phyloP scores from a whole-genome alignment of 768 basidiomycete species.

The Trametes gibbosa region DNA sequence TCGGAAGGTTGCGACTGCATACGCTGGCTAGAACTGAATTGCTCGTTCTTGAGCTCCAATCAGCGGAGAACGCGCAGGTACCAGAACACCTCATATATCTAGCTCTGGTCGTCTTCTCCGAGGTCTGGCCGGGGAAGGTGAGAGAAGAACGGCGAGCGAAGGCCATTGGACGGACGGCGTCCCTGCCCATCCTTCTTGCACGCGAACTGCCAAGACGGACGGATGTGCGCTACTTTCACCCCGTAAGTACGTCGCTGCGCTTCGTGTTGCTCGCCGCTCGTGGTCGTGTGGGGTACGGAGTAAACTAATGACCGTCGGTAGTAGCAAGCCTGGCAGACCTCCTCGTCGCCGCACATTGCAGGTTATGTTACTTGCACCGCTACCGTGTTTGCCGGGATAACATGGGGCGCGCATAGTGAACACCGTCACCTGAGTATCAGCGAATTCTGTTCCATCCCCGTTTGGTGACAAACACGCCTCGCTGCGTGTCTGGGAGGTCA shows the following conservation, averaged over 20 bases:
- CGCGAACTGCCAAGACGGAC: not conserved
- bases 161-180: not conserved
- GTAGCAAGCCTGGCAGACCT: not conserved
- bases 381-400: not conserved
- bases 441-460: not conserved
- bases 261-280: not conserved
- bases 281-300: no score
- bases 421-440: not conserved
- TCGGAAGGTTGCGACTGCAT: no score
- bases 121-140: not conserved
- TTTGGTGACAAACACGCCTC: not conserved
- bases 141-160: not conserved
- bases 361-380: not conserved
- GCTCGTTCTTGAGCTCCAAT: not conserved
- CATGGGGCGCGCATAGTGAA: not conserved
- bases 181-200: slow-evolving; percentile 2
- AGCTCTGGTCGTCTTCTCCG: not conserved
- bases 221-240: not conserved
- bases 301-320: not conserved
- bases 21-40: no score
- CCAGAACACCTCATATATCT: not conserved
- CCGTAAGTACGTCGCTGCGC: not conserved
- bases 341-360: not conserved
- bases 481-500: not conserved
- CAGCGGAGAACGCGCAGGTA: not conserved